A percentile compares a stretch with the other conserved stretches of the same genome.
Conservation (phyloP, 306 rosid species). For the Cicer cuneatum region DNA sequence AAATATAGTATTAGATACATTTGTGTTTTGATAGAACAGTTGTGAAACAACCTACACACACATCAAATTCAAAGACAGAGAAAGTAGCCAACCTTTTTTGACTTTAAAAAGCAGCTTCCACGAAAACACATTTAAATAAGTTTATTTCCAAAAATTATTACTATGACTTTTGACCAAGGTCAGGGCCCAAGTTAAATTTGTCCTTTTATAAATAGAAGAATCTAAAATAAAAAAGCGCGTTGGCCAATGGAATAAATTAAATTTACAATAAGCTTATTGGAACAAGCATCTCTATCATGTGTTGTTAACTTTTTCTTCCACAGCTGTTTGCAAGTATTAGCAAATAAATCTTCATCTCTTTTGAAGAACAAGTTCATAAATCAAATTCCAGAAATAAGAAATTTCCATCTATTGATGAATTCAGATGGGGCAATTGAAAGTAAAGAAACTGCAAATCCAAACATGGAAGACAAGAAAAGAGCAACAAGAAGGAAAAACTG, state of each 20-base stretch:
- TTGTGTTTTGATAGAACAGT: too few species aligned
- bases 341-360: background rate
- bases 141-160: too few species aligned
- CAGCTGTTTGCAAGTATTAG: background rate
- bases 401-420: constrained; percentile 44
- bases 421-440: background rate
- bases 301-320: background rate
- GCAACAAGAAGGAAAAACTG: constrained; percentile 43
- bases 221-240: constrained; percentile 4
- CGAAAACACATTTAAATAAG: too few species aligned
- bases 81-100: too few species aligned
- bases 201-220: background rate
- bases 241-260: background rate
- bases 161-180: too few species aligned
- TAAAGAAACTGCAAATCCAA: constrained; percentile 29
- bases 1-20: too few species aligned
- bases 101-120: too few species aligned
- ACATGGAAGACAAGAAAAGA: constrained; percentile 24
- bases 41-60: too few species aligned
- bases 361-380: background rate
- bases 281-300: background rate
- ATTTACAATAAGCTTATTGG: background rate
- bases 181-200: background rate
- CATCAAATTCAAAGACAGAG: too few species aligned
- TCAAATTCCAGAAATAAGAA: constrained; percentile 11